Conservation (phyloP, 1,284 basidiomycete species). For the Boletus sp. region DNA sequence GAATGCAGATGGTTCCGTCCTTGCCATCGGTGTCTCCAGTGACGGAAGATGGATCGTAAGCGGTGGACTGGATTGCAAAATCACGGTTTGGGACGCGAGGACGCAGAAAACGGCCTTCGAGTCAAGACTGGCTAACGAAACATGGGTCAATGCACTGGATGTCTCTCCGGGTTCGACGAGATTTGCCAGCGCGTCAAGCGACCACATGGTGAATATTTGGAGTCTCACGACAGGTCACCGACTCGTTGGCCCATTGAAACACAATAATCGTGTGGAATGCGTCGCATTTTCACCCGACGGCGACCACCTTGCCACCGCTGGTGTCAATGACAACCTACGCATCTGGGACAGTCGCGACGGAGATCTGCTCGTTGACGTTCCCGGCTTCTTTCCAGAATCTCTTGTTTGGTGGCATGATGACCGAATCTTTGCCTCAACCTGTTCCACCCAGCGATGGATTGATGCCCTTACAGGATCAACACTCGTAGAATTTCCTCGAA, state of each 20-base stretch:
- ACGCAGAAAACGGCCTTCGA: conserved; percentile 16
- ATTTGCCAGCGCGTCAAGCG: conserved; percentile 21
- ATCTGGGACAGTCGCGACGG: conserved; percentile 22
- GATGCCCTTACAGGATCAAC: conserved; percentile 13
- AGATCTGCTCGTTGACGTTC: conserved; percentile 12
- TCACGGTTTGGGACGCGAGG: conserved; percentile 23
- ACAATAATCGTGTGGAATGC: conserved; percentile 17
- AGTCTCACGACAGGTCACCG: conserved; percentile 24
- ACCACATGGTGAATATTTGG: conserved; percentile 18
- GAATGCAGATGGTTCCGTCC: conserved; percentile 11
- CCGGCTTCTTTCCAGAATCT: conserved; percentile 20
- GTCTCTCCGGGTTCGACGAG: conserved; percentile 23
- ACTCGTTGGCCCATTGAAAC: conserved; percentile 24
- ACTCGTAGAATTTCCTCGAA: conserved; percentile 20
- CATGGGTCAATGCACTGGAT: conserved; percentile 22
- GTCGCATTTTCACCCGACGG: conserved; percentile 29
- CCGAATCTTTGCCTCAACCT: conserved; percentile 21
- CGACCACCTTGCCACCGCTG: conserved; percentile 25
- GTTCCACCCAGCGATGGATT: conserved; percentile 19
- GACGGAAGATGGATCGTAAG: conserved; percentile 27
- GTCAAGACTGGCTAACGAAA: conserved; percentile 1
- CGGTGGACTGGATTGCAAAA: conserved; percentile 16
- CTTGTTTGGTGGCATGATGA: conserved; percentile 27
- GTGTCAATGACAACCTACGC: conserved; percentile 19
- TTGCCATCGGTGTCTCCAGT: conserved; percentile 20